Conservation (phyloP, 2,329 filamentous ascomycete species). For the Tolypocladium ophioglossoides region DNA sequence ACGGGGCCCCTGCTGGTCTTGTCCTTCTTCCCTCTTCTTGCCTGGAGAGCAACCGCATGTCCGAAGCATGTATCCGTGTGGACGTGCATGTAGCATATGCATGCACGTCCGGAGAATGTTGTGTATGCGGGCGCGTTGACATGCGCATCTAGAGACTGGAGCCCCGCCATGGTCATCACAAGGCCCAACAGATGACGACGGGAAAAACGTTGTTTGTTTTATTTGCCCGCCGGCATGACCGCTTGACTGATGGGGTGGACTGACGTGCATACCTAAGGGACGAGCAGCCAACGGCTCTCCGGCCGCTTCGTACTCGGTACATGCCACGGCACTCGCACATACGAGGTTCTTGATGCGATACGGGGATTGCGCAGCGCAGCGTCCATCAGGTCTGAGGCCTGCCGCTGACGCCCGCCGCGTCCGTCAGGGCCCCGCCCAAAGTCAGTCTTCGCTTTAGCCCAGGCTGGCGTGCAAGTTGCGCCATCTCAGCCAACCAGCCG, state of each 20-base stretch:
- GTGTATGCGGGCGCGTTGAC: not conserved
- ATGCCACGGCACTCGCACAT: no score
- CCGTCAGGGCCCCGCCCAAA: not conserved
- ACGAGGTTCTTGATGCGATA: not conserved
- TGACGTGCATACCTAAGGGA: not conserved
- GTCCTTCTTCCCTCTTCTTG: not conserved
- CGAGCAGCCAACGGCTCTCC: not conserved
- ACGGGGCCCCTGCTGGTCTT: not conserved
- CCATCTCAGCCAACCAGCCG: constrained; percentile 22
- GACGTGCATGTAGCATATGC: not conserved
- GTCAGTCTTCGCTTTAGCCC: constrained; percentile 1
- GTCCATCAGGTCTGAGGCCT: no score
- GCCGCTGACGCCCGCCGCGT: no score
- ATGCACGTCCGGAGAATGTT: not conserved
- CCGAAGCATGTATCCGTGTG: not conserved
- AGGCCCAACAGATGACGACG: not conserved
- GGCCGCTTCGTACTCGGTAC: not conserved
- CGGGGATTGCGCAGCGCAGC: no score
- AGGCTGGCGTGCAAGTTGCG: constrained; percentile 9
- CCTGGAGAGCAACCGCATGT: not conserved
- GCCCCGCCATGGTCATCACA: not conserved
- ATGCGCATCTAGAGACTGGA: not conserved
- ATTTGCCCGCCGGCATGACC: not conserved
- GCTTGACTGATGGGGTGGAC: not conserved
- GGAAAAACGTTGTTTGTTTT: not conserved